Percentiles rank a stretch among this genome's conserved stretches.
phyloP scores from a whole-genome alignment of 768 basidiomycete species.

The Phanerodontia chrysosporium region DNA sequence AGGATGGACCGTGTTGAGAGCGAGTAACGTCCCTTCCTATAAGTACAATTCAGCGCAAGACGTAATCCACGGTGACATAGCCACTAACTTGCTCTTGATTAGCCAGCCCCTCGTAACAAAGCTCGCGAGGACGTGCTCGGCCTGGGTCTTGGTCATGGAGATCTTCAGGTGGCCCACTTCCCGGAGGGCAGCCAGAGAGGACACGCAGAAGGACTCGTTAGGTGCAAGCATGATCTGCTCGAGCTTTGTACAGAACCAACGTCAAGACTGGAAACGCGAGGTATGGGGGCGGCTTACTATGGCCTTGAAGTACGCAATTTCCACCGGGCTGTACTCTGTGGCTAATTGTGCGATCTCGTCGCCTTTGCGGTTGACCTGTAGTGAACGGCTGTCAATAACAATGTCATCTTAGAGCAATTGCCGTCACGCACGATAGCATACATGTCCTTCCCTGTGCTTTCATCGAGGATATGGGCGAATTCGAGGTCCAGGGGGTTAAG shows the following conservation, averaged over 20 bases:
- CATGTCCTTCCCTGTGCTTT: slow-evolving; percentile 57
- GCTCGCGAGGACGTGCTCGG: slow-evolving; percentile 65
- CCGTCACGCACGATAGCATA: slow-evolving; percentile 65
- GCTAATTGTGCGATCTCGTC: slow-evolving; percentile 84
- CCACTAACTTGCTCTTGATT: slow-evolving; percentile 63
- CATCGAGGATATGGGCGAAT: slow-evolving; percentile 59
- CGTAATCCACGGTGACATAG: neutral
- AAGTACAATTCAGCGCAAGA: neutral
- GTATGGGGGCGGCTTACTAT: slow-evolving; percentile 47
- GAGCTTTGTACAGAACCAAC: slow-evolving; percentile 44
- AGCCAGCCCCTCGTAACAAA: slow-evolving; percentile 86
- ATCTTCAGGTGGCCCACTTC: slow-evolving; percentile 52
- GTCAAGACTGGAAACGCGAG: neutral
- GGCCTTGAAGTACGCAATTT: slow-evolving; percentile 83
- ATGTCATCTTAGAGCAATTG: neutral
- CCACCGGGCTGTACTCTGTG: slow-evolving; percentile 72
- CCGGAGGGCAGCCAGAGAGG: slow-evolving; percentile 72
- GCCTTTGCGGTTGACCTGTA: slow-evolving; percentile 73
- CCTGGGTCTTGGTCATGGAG: slow-evolving; percentile 72
- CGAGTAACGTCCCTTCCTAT: slow-evolving; percentile 59
- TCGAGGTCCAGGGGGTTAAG: slow-evolving; percentile 73
- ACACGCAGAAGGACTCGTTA: slow-evolving; percentile 67
- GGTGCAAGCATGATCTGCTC: slow-evolving; percentile 86
- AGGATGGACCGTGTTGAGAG: slow-evolving; percentile 70
- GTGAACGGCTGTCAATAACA: neutral